Evolutionary conservation across 306 rosid species (phyloP).

Genomic region (Citrullus colocynthis): DNA sequence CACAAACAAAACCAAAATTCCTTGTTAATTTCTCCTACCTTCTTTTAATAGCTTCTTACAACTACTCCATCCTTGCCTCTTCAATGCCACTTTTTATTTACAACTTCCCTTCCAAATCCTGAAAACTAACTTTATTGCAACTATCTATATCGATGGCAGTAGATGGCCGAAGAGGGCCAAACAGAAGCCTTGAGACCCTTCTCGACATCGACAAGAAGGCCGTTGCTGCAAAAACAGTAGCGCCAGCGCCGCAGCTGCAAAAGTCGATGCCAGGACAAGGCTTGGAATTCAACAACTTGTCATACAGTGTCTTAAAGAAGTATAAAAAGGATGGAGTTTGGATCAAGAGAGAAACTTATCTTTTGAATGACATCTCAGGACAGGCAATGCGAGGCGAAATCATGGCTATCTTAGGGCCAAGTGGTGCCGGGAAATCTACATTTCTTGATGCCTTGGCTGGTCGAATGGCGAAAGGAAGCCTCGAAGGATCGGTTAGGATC

Average conservation of each 20-base stretch:
- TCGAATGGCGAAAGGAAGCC: constrained; percentile 70
- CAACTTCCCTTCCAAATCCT: not conserved
- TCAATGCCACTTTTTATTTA: not conserved
- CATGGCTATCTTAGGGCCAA: constrained; percentile 88
- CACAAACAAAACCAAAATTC: not conserved
- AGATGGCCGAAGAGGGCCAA: constrained; percentile 15
- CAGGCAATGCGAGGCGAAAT: constrained; percentile 61
- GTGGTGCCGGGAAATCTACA: constrained; percentile 98
- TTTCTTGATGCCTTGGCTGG: constrained; percentile 87
- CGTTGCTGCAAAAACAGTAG: constrained; percentile 9
- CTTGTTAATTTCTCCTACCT: not conserved
- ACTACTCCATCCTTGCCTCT: not conserved
- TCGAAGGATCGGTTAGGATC: constrained; percentile 65
- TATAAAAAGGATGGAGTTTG: constrained; percentile 60
- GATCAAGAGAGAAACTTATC: constrained; percentile 55
- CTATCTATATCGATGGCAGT: not conserved
- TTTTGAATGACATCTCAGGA: constrained; percentile 75
- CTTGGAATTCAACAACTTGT: constrained; percentile 58
- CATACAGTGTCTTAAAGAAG: constrained; percentile 51
- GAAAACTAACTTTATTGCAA: not conserved
- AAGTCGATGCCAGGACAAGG: constrained; percentile 43
- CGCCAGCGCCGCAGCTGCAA: constrained; percentile 13
- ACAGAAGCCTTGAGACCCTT: constrained; percentile 50
- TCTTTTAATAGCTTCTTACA: not conserved
- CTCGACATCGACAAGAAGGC: constrained; percentile 37